Evolutionary conservation across 306 rosid species (phyloP), one percentile per base, ranked within the genome.

Genomic region (Sesbania bispinosa): DNA sequence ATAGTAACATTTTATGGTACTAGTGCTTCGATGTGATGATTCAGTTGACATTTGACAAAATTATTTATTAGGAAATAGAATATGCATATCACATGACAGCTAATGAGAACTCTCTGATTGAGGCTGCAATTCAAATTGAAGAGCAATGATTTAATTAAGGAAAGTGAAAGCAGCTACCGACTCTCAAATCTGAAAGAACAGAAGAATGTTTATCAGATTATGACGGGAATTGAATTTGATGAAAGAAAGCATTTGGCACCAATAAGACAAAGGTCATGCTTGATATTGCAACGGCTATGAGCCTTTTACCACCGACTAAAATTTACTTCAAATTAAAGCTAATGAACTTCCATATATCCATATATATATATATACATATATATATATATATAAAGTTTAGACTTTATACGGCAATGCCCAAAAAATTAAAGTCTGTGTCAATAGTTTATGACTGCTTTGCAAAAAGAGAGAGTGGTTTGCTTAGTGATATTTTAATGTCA

Each of bases 41-140:
- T 67, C 61, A 36, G 74, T 45, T 66, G 69, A 26, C 71, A 59
- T 50, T 76, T 54, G 30, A 67, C 32, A 21, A 45, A 5, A 30
- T 57, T 68, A 9, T 68, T 60, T 68, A 26, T 59, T n/a, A 26
- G 60, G 55, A 50, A 76, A 35, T n/a, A 70, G 33, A 33, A 16
- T 13, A 18, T 54, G 67, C 63, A 59, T 60, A 19, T 47, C 64
- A 36, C 26, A 7, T 68, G 76, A 68, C 81, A 77, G 64, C 71
- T 77, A 59, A 13, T 59, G 51, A 19, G 11, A 68, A 67, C 35
- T 48, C n/a, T n/a, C 15, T 68, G 33, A 67, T 58, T 76, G 67
- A 67, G 54, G 35, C 32, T 54, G 43, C 51, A 43, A 66, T 75
- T 66, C 23, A 55, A 43, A 75, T 55, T 33, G 59, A 75, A 53